Evolutionary conservation across 176 grass and related monocot species (phyloP), one percentile per base, ranked within the genome.

Genomic region (Triticum monococcum): DNA sequence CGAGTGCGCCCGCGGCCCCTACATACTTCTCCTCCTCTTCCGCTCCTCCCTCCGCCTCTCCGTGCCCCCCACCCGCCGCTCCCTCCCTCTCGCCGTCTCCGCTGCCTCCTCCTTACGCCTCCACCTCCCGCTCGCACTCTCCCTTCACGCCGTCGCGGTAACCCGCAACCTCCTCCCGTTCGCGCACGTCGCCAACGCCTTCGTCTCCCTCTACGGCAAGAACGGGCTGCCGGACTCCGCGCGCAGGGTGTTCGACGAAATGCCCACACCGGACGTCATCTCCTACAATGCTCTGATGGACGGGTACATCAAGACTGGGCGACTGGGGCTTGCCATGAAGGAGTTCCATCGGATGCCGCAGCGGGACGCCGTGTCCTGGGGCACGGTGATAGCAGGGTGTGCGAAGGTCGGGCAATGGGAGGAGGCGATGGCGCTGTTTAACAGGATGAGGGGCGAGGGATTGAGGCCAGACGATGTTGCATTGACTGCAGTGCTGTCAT

Each of bases 301-400:
- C 48, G 90, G 86, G 4, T 95, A 84, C 70, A 38, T 83, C 25
- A 81, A 61, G 56, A 64, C 80, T 2, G 83, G 83, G 45, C 13
- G 45, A 14, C 6, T 89, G 20, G 31, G 8, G 17, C 28, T 54
- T 61, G 90, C 90, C 1, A 67, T 73, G 20, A 38, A 83, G 69
- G 52, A 85, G 25, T 87, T 95, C 77, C 76, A 90, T 9, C 59
- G 63, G 45, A 95, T 92, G 93, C 80, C 83, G 10, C 17, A 69
- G 4, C 81, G 88, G 69, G 93, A 95, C 20, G 86, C 74, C 1
- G 59, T 84, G 25, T 95, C 93, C 1, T 95, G 90, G 90, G 93
- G 93, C 57, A 92, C 90, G 0, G 46, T 91, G 5, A 8, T 92
- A 31, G 69, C 86, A 0, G 90, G 86, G 4, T 92, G 82, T 4